Evolutionary conservation across 75 land plant genomes (phyloP).

Genomic region (Chamaecyparis obtusa): DNA sequence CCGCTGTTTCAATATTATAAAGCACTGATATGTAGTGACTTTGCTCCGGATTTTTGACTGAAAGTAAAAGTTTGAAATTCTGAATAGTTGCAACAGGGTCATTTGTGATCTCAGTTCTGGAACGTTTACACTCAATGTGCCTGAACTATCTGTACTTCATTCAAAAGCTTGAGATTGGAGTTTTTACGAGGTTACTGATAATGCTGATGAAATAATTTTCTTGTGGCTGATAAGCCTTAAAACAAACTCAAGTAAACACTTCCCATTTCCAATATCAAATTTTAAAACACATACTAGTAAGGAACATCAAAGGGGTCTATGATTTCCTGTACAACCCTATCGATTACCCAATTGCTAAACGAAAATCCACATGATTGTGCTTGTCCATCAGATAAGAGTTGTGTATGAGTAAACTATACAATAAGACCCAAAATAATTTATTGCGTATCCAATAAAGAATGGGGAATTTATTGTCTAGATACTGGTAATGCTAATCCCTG

Average conservation of each 20-base stretch:
- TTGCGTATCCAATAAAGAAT: no score
- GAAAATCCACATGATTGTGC: neutral
- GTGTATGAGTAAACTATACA: no score
- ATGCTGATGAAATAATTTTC: neutral
- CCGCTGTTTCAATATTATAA: neutral
- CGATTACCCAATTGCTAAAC: neutral
- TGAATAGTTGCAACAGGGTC: neutral
- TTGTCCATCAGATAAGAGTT: neutral
- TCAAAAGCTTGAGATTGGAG: neutral
- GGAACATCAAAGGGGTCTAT: no score
- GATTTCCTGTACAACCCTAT: neutral
- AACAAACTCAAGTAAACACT: neutral
- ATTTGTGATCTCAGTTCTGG: neutral
- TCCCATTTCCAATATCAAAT: neutral
- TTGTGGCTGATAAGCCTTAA: neutral
- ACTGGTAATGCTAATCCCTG: no score
- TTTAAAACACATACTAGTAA: neutral
- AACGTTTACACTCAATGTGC: neutral
- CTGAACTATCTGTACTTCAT: neutral
- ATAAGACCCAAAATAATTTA: no score
- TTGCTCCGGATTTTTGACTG: no score
- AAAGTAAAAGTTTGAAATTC: no score
- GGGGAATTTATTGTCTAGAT: no score
- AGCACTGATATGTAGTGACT: neutral
- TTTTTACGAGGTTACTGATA: neutral